Evolutionary conservation across 2,329 filamentous ascomycete species (phyloP).

Genomic region (Whalleya microplaca): DNA sequence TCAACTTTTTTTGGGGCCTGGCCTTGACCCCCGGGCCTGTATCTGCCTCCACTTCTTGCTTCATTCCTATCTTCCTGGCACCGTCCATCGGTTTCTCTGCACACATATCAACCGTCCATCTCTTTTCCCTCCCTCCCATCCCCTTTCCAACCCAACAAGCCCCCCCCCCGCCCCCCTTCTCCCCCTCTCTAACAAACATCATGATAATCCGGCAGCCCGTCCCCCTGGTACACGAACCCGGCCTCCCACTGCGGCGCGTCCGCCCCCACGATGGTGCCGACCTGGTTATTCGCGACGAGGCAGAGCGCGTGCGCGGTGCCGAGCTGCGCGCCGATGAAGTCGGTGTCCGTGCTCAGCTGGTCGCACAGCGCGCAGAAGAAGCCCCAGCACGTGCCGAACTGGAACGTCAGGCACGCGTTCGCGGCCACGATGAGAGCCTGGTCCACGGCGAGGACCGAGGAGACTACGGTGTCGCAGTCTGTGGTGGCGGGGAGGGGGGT

Average conservation of each 20-base stretch:
- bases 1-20: too few species aligned
- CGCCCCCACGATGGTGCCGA: constrained; percentile 40
- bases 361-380: constrained; percentile 44
- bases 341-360: constrained; percentile 37
- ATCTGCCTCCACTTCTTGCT: too few species aligned
- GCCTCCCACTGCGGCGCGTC: constrained; percentile 42
- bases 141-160: neutral
- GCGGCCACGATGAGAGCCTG: constrained; percentile 36
- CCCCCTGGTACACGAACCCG: constrained; percentile 37
- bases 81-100: too few species aligned
- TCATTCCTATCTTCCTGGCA: too few species aligned
- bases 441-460: constrained; percentile 34
- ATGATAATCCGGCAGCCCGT: constrained; percentile 35
- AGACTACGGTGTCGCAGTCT: constrained; percentile 40
- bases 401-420: constrained; percentile 40
- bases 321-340: constrained; percentile 42
- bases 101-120: too few species aligned
- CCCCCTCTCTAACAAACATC: constrained; percentile 37
- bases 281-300: constrained; percentile 36
- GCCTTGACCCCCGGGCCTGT: too few species aligned
- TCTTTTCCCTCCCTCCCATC: neutral
- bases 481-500: constrained; percentile 31
- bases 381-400: constrained; percentile 41
- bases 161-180: too few species aligned
- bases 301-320: constrained; percentile 39